Evolutionary conservation across 345 rosid species (phyloP).

Genomic region (Bruguiera gymnorhiza): DNA sequence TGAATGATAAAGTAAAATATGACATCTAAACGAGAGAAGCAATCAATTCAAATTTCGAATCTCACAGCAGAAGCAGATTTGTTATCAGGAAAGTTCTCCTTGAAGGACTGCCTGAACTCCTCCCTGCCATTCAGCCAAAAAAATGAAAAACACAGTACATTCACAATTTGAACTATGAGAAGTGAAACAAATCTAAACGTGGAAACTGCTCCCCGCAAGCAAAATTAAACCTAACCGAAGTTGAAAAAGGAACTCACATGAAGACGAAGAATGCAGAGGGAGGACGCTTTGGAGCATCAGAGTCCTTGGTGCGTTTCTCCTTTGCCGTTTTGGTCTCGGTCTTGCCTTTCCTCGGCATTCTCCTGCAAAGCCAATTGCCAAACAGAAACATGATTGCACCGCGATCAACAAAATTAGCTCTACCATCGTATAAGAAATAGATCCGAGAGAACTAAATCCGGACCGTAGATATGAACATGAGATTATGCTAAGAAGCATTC

Average conservation of each 20-base stretch:
- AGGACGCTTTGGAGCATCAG: constrained; percentile 35
- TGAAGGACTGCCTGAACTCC: constrained; percentile 32
- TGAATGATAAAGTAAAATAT: background rate
- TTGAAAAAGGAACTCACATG: constrained; percentile 14
- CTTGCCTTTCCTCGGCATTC: constrained; percentile 21
- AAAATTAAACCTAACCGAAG: background rate
- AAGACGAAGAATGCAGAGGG: constrained; percentile 26
- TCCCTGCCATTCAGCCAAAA: constrained; percentile 23
- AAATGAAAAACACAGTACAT: background rate
- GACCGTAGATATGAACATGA: no score
- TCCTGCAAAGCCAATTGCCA: constrained; percentile 4
- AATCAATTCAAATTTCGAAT: background rate
- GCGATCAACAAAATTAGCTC: no score
- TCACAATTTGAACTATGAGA: background rate
- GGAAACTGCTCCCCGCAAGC: no score
- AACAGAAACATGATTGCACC: background rate
- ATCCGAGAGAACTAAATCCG: background rate
- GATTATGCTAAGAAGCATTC: no score
- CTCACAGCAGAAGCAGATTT: constrained; percentile 28
- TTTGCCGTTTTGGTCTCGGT: constrained; percentile 1
- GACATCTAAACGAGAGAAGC: background rate
- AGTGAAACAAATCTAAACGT: background rate
- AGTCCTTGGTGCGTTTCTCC: constrained; percentile 15
- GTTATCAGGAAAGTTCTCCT: constrained; percentile 31
- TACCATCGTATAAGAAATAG: no score